phyloP scores from a whole-genome alignment of 768 basidiomycete species.

The Boletus edulis region DNA sequence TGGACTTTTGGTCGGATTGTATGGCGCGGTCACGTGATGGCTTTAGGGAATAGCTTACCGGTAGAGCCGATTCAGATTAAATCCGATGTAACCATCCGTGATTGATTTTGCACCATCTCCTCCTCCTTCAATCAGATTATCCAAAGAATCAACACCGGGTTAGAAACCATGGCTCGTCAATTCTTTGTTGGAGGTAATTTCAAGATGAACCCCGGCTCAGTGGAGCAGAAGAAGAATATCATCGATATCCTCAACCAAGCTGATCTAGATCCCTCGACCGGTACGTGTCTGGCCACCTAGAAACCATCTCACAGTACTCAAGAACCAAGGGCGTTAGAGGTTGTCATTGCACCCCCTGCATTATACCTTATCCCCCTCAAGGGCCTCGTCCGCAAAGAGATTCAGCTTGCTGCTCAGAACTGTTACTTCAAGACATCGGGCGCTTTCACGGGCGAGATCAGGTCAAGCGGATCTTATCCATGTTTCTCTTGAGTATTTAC shows the following conservation, averaged over 20 bases:
- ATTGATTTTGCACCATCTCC: background rate
- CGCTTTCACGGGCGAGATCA: conserved; percentile 97
- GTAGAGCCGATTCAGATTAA: conserved; percentile 1
- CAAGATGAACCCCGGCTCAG: conserved; percentile 89
- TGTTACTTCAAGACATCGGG: conserved; percentile 80
- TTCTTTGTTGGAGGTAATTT: conserved; percentile 99
- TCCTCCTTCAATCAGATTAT: background rate
- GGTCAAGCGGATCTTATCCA: conserved; percentile 42
- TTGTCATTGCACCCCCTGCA: conserved; percentile 89
- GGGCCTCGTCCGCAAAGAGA: conserved; percentile 56
- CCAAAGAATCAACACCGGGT: background rate
- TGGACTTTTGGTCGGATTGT: no score
- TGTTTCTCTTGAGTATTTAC: background rate
- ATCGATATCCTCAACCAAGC: conserved; percentile 74
- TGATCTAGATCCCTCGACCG: conserved; percentile 70
- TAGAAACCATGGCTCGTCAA: conserved; percentile 60
- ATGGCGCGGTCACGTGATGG: no score
- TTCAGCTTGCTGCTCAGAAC: conserved; percentile 91
- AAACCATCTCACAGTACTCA: conserved; percentile 5
- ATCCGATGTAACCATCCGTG: background rate
- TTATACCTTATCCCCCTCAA: conserved; percentile 81
- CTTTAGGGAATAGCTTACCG: background rate
- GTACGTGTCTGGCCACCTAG: conserved; percentile 38
- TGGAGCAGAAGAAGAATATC: conserved; percentile 62
- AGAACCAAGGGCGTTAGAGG: conserved; percentile 51